Percentiles rank a stretch among this genome's conserved stretches.
Conservation (phyloP, 805 yeast species). For the Nakazawaea peltata region DNA sequence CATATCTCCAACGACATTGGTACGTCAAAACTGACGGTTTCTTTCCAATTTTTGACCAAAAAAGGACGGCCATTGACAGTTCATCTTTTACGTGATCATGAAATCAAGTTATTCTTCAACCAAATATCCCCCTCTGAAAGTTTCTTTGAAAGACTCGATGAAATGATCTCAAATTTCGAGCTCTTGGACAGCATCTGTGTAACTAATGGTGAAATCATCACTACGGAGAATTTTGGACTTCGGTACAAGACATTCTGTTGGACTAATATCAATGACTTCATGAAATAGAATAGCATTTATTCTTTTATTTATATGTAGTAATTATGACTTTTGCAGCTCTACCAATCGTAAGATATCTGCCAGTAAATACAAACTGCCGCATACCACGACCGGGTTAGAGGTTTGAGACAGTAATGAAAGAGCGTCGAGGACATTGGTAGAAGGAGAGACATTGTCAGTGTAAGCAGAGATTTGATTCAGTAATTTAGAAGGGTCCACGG, state of each 20-base stretch:
- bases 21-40: slow-evolving; percentile 5
- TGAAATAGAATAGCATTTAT: background rate
- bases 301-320: no score
- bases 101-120: slow-evolving; percentile 8
- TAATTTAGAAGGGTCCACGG: slow-evolving; percentile 32
- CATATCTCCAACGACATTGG: slow-evolving; percentile 10
- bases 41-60: slow-evolving; percentile 9
- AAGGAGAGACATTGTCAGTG: slow-evolving; percentile 19
- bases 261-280: slow-evolving; percentile 8
- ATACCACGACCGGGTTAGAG: slow-evolving; percentile 34
- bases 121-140: slow-evolving; percentile 1
- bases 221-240: slow-evolving; percentile 10
- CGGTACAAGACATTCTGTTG: slow-evolving; percentile 10
- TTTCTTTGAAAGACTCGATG: slow-evolving; percentile 8
- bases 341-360: slow-evolving; percentile 43
- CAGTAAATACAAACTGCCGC: slow-evolving; percentile 66
- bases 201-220: slow-evolving; percentile 10
- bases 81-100: slow-evolving; percentile 10
- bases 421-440: slow-evolving; percentile 19
- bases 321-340: background rate
- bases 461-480: slow-evolving; percentile 12
- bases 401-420: slow-evolving; percentile 16
- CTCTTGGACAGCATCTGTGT: slow-evolving; percentile 8
- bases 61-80: slow-evolving; percentile 8
- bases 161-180: slow-evolving; percentile 3